phyloP scores from a whole-genome alignment of 441 rosid species.

The Mallotus repandus region DNA sequence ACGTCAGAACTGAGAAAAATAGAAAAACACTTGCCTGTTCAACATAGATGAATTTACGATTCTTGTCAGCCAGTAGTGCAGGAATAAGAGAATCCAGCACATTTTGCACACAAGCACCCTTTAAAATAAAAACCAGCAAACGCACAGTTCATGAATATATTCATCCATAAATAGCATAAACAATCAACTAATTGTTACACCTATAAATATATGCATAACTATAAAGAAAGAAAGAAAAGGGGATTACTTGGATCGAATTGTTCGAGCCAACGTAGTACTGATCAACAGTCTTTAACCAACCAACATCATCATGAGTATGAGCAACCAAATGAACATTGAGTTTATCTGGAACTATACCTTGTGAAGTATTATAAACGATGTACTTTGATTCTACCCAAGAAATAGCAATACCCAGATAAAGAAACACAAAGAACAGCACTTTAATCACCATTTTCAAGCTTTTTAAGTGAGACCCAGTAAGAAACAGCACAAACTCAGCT shows the following conservation, averaged over 20 bases:
- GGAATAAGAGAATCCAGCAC: constrained; percentile 88
- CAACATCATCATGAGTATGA: constrained; percentile 97
- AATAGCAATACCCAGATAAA: constrained; percentile 33
- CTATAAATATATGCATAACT: neutral
- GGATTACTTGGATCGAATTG: constrained; percentile 86
- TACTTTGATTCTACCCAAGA: constrained; percentile 60
- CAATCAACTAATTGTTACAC: neutral
- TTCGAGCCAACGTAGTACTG: constrained; percentile 99
- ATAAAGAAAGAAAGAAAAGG: neutral
- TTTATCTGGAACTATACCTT: constrained; percentile 70
- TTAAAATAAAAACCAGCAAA: constrained; percentile 19
- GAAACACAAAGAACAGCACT: constrained; percentile 22
- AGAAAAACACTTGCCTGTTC: constrained; percentile 54
- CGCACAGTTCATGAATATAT: neutral
- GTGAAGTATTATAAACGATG: constrained; percentile 83
- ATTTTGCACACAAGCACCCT: constrained; percentile 98
- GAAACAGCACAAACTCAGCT: neutral
- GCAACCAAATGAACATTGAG: constrained; percentile 95
- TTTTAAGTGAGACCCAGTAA: neutral
- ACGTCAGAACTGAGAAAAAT: constrained; percentile 8
- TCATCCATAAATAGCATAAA: neutral
- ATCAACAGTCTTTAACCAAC: constrained; percentile 97
- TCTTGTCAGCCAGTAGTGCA: constrained; percentile 84
- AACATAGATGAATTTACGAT: constrained; percentile 86
- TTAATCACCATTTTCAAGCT: constrained; percentile 14